A percentile compares a stretch with the other conserved stretches of the same genome.
These are phyloP conservation scores for Rhododendron ovatum DNA, from an alignment of 148 eudicot genomes.

Conservation along the genomic window DNA sequence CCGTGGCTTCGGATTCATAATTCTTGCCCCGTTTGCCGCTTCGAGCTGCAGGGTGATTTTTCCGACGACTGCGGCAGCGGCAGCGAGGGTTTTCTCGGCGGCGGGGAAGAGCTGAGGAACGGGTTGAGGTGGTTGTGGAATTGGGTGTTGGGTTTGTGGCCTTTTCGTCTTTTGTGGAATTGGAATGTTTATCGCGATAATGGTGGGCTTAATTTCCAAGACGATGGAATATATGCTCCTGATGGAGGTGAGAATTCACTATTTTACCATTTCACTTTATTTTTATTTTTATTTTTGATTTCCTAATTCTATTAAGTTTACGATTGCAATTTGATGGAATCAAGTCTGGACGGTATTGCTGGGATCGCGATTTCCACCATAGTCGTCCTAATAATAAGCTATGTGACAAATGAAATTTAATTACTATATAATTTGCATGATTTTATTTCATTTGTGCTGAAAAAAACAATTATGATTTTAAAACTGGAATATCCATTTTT, in stretches of 20 bases:
- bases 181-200: slow-evolving; percentile 10
- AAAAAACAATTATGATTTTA: neutral
- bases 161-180: slow-evolving; percentile 36
- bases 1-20: slow-evolving; percentile 65
- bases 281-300: neutral
- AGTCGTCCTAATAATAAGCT: no score
- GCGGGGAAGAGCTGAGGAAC: slow-evolving; percentile 22
- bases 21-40: slow-evolving; percentile 77
- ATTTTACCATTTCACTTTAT: neutral
- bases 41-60: slow-evolving; percentile 25
- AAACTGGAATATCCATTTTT: neutral
- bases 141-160: slow-evolving; percentile 45
- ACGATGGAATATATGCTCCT: slow-evolving; percentile 9
- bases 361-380: no score
- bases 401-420: no score
- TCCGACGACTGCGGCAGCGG: neutral
- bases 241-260: slow-evolving; percentile 17
- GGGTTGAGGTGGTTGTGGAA: slow-evolving; percentile 33
- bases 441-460: neutral
- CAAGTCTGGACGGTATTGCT: neutral
- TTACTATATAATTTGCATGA: neutral
- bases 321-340: no score
- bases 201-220: slow-evolving; percentile 12
- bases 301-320: neutral
- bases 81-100: slow-evolving; percentile 5